Percentiles rank a stretch among this genome's conserved stretches.
phyloP scores from a whole-genome alignment of 805 yeast species.

The Teunomyces aglyptinius region DNA sequence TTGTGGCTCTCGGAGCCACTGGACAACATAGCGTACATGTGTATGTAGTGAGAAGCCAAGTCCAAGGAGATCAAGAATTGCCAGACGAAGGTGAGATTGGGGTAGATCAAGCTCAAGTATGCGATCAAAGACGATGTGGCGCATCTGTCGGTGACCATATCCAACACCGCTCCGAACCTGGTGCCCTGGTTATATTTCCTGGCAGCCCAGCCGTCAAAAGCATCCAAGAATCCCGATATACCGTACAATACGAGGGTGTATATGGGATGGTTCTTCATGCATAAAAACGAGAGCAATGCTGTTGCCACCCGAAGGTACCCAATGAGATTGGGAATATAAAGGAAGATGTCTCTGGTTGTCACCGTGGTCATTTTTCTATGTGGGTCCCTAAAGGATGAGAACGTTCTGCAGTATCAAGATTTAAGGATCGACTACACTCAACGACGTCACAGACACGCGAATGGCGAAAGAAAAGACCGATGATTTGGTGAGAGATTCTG shows the following conservation, averaged over 20 bases:
- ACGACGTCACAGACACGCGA: conserved; percentile 5
- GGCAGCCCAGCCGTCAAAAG: conserved; percentile 95
- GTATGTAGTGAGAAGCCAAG: conserved; percentile 94
- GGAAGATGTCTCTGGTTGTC: conserved; percentile 56
- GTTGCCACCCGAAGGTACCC: conserved; percentile 85
- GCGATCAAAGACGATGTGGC: conserved; percentile 93
- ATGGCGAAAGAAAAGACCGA: background rate
- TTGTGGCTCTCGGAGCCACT: conserved; percentile 84
- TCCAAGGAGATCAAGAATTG: conserved; percentile 83
- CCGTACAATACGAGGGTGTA: conserved; percentile 77
- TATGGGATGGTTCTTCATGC: conserved; percentile 83
- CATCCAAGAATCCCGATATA: conserved; percentile 88
- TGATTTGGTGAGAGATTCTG: background rate
- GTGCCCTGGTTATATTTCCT: conserved; percentile 86
- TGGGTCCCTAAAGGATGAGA: background rate
- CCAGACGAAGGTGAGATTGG: conserved; percentile 64
- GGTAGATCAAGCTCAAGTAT: conserved; percentile 78
- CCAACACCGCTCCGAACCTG: conserved; percentile 91
- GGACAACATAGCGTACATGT: conserved; percentile 91
- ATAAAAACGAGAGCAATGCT: conserved; percentile 72
- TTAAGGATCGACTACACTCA: background rate
- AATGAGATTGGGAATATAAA: conserved; percentile 86
- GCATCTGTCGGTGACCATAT: conserved; percentile 98
- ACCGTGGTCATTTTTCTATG: conserved; percentile 8
- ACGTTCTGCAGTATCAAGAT: background rate